These are phyloP conservation scores for Sporobolomyces pararoseus DNA, from an alignment of 768 basidiomycete species.

Conservation along the genomic window DNA sequence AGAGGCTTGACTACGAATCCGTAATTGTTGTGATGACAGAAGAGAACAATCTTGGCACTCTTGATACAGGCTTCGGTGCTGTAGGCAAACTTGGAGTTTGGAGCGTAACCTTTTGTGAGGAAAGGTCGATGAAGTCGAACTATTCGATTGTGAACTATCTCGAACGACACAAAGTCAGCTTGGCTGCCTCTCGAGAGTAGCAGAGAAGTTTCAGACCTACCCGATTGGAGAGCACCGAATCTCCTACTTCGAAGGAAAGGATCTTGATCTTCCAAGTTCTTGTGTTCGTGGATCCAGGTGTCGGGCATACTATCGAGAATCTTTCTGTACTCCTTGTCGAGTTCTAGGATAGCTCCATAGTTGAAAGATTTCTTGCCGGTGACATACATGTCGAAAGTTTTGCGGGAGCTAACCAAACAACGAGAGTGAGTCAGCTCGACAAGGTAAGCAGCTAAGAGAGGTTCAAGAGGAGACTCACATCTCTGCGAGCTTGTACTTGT, in stretches of 20 bases:
- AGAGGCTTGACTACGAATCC: conserved; percentile 14
- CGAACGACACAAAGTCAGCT: neutral
- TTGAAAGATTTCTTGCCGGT: conserved; percentile 15
- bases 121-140: conserved; percentile 38
- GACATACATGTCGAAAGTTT: conserved; percentile 36
- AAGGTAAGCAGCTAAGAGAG: neutral
- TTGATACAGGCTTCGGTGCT: conserved; percentile 27
- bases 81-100: conserved; percentile 11
- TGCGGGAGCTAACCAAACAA: conserved; percentile 1
- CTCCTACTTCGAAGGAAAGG: conserved; percentile 15
- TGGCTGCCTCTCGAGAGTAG: neutral
- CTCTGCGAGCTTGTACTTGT: conserved; percentile 17
- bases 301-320: conserved; percentile 32
- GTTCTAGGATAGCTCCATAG: conserved; percentile 28
- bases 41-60: conserved; percentile 19
- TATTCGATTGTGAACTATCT: conserved; percentile 27
- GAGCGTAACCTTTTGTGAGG: conserved; percentile 28
- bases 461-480: conserved; percentile 8
- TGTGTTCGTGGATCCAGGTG: conserved; percentile 17
- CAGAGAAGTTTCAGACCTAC: neutral
- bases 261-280: conserved; percentile 13
- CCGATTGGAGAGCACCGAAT: conserved; percentile 20
- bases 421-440: neutral
- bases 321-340: conserved; percentile 32
- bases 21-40: conserved; percentile 32